Evolutionary conservation across 306 rosid species (phyloP), one percentile per base, ranked within the genome.

Genomic region (Clitoria ternatea): DNA sequence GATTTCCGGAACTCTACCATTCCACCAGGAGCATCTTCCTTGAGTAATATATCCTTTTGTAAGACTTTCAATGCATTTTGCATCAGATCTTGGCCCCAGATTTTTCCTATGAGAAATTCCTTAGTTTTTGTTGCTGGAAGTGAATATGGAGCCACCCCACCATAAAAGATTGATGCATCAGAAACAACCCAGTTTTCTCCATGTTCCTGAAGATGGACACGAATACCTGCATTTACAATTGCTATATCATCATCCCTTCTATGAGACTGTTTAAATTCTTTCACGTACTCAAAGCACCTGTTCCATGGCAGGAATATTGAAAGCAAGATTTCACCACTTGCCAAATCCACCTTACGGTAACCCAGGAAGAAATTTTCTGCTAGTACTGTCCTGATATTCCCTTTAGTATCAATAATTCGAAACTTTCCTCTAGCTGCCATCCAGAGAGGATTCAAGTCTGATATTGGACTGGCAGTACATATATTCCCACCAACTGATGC

Each of bases 201-300:
- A 48, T 66, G 81, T 69, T 84, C 85, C 82, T 85, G 84, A 11
- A 94, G 86, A 70, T 69, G 70, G 66, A 94, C 88, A 33, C 98
- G 97, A 77, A 94, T 84, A 32, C 97, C 98, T 23, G 97, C 96
- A 79, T 94, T 90, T 77, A 90, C 97, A 50, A 94, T 84, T 57
- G 99, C 98, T 79, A 94, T 94, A 72, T 94, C 99, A 78, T 94
- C 99, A 50, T 94, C 99, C 81, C 99, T 88, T 75, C 97, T 83
- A 59, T 94, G 99, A 70, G 99, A 89, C 82, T 90, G 99, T 75
- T 91, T 94, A 81, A 87, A 94, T 75, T 91, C 99, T 77, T 86
- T 90, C 73, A 94, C 91, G 75, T 79, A 91, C 85, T 94, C 99
- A 22, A 85, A 91, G 71, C 79, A 65, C 83, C 81, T 85, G 70